A percentile compares a stretch with the other conserved stretches of the same genome.
Evolutionary conservation across 371 early-diverging fungal genomes (phyloP).

Genomic region (Mortierella polycephala): DNA sequence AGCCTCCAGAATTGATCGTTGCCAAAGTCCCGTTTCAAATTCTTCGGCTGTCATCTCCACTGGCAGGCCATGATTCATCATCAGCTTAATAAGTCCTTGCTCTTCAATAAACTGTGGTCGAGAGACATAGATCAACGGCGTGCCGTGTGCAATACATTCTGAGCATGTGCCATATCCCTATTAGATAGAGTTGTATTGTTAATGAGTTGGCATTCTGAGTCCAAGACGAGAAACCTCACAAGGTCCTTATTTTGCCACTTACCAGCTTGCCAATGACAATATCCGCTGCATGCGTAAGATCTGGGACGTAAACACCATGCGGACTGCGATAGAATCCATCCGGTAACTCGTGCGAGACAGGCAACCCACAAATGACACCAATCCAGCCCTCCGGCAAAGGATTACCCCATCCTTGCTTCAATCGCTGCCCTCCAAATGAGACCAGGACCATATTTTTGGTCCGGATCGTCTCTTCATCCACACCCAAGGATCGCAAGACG

Average conservation of each 20-base stretch:
- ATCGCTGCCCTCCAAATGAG: slow-evolving; percentile 82
- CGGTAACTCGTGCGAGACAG: slow-evolving; percentile 62
- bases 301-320: slow-evolving; percentile 78
- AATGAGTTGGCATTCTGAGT: too few species aligned
- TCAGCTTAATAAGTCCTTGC: slow-evolving; percentile 72
- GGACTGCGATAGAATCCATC: slow-evolving; percentile 68
- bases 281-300: slow-evolving; percentile 78
- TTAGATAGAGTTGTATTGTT: neutral
- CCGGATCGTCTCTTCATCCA: slow-evolving; percentile 65
- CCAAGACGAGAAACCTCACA: too few species aligned
- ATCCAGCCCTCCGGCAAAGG: slow-evolving; percentile 82
- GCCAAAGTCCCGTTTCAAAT: slow-evolving; percentile 74
- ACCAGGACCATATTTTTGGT: slow-evolving; percentile 73
- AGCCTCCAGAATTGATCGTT: slow-evolving; percentile 52
- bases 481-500: slow-evolving; percentile 65
- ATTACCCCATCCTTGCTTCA: slow-evolving; percentile 64
- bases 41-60: slow-evolving; percentile 71
- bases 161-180: slow-evolving; percentile 87
- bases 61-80: slow-evolving; percentile 71
- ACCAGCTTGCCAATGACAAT: slow-evolving; percentile 79
- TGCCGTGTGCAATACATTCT: slow-evolving; percentile 79
- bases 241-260: slow-evolving; percentile 7
- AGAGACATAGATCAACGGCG: slow-evolving; percentile 81
- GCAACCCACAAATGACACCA: slow-evolving; percentile 76
- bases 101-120: slow-evolving; percentile 86